Percentiles rank a stretch among this genome's conserved stretches.
Evolutionary conservation across 2,329 filamentous ascomycete species (phyloP).

Genomic region (Exophiala sp.): DNA sequence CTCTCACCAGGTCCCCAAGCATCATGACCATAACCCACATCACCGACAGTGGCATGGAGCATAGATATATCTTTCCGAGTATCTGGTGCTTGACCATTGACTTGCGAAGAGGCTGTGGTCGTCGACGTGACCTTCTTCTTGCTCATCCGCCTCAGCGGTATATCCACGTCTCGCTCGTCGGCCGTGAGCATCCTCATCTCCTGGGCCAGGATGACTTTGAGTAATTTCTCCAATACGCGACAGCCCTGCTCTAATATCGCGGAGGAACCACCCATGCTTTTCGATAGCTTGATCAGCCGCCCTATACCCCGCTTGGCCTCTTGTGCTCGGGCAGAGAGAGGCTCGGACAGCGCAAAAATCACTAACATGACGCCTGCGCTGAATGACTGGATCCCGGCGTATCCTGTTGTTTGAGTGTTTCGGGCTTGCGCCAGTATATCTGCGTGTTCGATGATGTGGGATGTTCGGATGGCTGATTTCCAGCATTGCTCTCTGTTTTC

Average conservation of each 20-base stretch:
- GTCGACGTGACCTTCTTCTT: too few species aligned
- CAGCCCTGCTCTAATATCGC: conserved; percentile 10
- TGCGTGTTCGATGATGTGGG: conserved; percentile 29
- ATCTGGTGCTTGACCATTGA: too few species aligned
- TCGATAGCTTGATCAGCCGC: conserved; percentile 8
- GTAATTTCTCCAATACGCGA: conserved; percentile 8
- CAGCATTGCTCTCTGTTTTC: conserved; percentile 13
- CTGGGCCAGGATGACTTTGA: conserved; percentile 10
- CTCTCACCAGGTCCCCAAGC: neutral
- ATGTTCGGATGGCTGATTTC: conserved; percentile 37
- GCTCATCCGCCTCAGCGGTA: neutral
- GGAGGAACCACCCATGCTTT: conserved; percentile 2
- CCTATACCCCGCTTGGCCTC: conserved; percentile 39
- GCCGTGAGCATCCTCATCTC: conserved; percentile 13
- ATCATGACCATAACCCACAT: too few species aligned
- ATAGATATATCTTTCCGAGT: too few species aligned
- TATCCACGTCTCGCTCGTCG: neutral
- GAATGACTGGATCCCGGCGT: conserved; percentile 43
- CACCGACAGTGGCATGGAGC: neutral
- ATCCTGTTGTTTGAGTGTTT: conserved; percentile 41
- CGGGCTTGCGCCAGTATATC: conserved; percentile 35
- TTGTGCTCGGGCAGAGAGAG: conserved; percentile 39
- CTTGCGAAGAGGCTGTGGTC: too few species aligned
- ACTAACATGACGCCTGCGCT: conserved; percentile 43
- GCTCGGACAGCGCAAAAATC: conserved; percentile 40